Evolutionary conservation across 495 filamentous ascomycete genomes (phyloP).

Genomic region (Talaromyces trachyspermus): DNA sequence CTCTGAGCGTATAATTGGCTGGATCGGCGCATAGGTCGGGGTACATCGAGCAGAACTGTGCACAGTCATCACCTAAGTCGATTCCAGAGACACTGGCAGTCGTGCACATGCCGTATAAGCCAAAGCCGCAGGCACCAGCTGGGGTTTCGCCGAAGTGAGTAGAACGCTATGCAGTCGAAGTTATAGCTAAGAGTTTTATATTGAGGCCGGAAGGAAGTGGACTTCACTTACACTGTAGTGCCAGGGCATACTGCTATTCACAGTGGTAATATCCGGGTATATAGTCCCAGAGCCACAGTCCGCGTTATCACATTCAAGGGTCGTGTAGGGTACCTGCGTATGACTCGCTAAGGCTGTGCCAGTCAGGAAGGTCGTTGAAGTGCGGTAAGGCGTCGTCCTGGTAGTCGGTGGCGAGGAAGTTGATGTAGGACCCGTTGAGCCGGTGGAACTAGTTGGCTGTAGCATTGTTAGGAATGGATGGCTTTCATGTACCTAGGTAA

Average conservation of each 20-base stretch:
- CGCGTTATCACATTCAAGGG: neutral
- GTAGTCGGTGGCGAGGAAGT: conserved; percentile 3
- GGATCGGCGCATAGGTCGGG: conserved; percentile 3
- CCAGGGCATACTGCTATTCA: conserved; percentile 3
- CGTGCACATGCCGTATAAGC: conserved; percentile 5
- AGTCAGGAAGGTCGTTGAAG: conserved; percentile 1
- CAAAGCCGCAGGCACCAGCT: conserved; percentile 2
- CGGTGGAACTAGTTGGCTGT: conserved; percentile 1
- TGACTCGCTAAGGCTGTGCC: neutral
- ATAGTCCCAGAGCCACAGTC: conserved; percentile 4
- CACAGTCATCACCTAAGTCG: conserved; percentile 1
- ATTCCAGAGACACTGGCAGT: conserved; percentile 4
- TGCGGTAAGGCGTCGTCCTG: conserved; percentile 1
- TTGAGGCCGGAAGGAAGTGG: neutral
- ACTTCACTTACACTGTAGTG: neutral
- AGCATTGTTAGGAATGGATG: neutral
- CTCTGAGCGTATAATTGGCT: conserved; percentile 1
- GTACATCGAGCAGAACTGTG: neutral
- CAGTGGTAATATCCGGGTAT: neutral
- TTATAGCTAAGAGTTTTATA: neutral
- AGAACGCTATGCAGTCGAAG: neutral
- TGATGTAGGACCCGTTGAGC: neutral
- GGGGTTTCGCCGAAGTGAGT: conserved; percentile 5
- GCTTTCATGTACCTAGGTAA: neutral
- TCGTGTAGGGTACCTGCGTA: conserved; percentile 3